Conservation (phyloP, 2,329 filamentous ascomycete genomes). For the Dactylellina sp. region DNA sequence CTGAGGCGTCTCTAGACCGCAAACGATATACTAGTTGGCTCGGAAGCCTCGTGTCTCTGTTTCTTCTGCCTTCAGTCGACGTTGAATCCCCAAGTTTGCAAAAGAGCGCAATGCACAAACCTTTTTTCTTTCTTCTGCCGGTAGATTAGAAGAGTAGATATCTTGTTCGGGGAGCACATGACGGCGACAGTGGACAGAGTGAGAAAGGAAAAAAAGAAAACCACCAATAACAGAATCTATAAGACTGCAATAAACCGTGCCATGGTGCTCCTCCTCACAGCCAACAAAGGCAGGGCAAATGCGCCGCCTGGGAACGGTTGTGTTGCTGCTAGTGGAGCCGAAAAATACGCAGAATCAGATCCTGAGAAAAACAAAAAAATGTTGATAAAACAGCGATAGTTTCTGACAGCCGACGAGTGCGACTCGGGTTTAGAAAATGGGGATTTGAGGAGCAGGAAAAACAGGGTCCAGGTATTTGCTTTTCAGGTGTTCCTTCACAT, state of each 20-base stretch:
- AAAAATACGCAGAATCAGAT: slow-evolving; percentile 36
- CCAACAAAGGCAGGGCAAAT: slow-evolving; percentile 22
- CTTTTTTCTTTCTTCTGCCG: background rate
- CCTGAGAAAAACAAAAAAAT: slow-evolving; percentile 27
- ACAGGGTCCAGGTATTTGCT: slow-evolving; percentile 29
- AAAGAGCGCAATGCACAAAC: slow-evolving; percentile 11
- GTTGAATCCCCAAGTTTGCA: background rate
- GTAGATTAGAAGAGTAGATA: background rate
- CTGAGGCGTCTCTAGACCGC: background rate
- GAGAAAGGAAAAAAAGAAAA: slow-evolving; percentile 1
- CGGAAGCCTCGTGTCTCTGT: background rate
- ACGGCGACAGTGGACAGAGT: slow-evolving; percentile 35
- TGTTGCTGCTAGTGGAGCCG: slow-evolving; percentile 27
- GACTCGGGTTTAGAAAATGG: slow-evolving; percentile 9
- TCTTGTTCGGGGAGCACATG: slow-evolving; percentile 37
- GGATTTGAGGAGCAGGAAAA: slow-evolving; percentile 1
- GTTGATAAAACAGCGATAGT: background rate
- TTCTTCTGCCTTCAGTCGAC: background rate
- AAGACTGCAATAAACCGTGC: slow-evolving; percentile 4
- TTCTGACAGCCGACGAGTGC: slow-evolving; percentile 14
- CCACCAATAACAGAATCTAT: background rate
- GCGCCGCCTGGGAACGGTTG: slow-evolving; percentile 30
- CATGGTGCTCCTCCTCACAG: background rate
- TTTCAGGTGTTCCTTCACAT: slow-evolving; percentile 9
- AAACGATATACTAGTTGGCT: background rate